Percentiles rank a stretch among this genome's conserved stretches.
Conservation (phyloP, 176 grass and related monocot species). For the Tillandsia fasciculata region DNA sequence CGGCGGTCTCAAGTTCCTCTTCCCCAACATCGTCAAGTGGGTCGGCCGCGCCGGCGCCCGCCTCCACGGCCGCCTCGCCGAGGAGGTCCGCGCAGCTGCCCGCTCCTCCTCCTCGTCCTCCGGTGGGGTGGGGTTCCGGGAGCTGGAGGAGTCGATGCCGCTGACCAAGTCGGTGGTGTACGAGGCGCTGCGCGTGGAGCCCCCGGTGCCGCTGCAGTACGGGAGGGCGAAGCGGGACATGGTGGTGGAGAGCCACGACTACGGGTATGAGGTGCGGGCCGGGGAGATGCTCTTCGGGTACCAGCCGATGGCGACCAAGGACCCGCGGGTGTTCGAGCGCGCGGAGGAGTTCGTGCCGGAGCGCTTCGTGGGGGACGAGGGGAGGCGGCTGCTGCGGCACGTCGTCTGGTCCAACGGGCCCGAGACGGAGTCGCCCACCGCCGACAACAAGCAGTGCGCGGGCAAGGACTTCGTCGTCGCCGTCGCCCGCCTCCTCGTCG, state of each 20-base stretch:
- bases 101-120: background rate
- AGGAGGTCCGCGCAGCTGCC: slow-evolving; percentile 70
- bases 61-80: slow-evolving; percentile 54
- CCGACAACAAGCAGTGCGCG: slow-evolving; percentile 92
- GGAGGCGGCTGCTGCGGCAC: slow-evolving; percentile 47
- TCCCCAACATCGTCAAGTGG: slow-evolving; percentile 67
- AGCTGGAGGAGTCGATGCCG: slow-evolving; percentile 77
- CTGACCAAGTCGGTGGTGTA: slow-evolving; percentile 84
- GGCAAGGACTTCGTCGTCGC: slow-evolving; percentile 96
- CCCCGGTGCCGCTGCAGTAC: slow-evolving; percentile 90
- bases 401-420: slow-evolving; percentile 98
- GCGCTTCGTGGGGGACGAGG: slow-evolving; percentile 67
- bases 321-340: slow-evolving; percentile 66
- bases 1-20: slow-evolving; percentile 72
- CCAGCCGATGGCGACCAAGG: slow-evolving; percentile 97
- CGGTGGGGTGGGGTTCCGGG: slow-evolving; percentile 46
- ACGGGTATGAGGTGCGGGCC: slow-evolving; percentile 65
- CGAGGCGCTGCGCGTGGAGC: slow-evolving; percentile 87
- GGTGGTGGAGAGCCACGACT: slow-evolving; percentile 93
- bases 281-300: slow-evolving; percentile 98
- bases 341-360: slow-evolving; percentile 73
- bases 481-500: slow-evolving; percentile 80
- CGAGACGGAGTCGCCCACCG: slow-evolving; percentile 64
- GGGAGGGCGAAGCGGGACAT: slow-evolving; percentile 82
- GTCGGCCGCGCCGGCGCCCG: slow-evolving; percentile 69